phyloP scores from a whole-genome alignment of 1,284 basidiomycete genomes.

The Rhodotorula sp. region DNA sequence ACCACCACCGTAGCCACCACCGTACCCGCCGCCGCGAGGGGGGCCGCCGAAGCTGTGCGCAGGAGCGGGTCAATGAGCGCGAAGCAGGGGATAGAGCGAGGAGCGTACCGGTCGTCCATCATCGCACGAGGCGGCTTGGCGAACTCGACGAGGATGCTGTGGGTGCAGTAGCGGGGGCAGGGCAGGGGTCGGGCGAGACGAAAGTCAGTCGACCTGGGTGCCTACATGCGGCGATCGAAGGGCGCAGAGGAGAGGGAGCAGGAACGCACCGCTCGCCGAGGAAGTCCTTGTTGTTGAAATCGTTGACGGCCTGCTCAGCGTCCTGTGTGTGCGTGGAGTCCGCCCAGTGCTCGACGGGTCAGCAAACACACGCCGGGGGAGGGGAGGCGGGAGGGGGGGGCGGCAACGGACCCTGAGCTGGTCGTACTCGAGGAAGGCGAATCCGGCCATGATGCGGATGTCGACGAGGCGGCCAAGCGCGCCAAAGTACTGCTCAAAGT shows the following conservation, averaged over 20 bases:
- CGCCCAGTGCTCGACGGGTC: neutral
- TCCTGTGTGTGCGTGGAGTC: conserved; percentile 60
- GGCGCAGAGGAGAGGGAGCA: neutral
- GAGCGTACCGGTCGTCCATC: conserved; percentile 35
- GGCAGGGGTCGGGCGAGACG: too few species aligned
- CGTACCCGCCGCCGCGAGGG: conserved; percentile 13
- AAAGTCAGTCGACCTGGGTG: neutral
- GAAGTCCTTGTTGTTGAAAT: conserved; percentile 82
- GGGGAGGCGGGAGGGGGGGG: neutral
- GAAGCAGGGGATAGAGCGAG: neutral
- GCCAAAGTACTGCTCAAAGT: conserved; percentile 52
- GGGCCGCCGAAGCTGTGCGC: conserved; percentile 55
- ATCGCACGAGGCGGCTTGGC: conserved; percentile 44
- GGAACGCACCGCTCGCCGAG: conserved; percentile 75
- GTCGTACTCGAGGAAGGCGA: conserved; percentile 94
- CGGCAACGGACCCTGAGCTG: conserved; percentile 62
- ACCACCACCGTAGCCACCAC: conserved; percentile 26
- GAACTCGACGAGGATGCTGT: conserved; percentile 47
- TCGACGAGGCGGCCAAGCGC: conserved; percentile 84
- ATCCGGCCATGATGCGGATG: conserved; percentile 88
- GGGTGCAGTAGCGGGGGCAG: neutral
- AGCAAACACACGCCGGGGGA: neutral
- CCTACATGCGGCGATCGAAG: neutral
- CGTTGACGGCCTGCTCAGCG: conserved; percentile 83
- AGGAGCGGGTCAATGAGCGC: neutral